Percentiles rank a stretch among this genome's conserved stretches.
These are phyloP conservation scores for Fraxinus albicans DNA, from an alignment of 305 asterid species.

Conservation along the genomic window DNA sequence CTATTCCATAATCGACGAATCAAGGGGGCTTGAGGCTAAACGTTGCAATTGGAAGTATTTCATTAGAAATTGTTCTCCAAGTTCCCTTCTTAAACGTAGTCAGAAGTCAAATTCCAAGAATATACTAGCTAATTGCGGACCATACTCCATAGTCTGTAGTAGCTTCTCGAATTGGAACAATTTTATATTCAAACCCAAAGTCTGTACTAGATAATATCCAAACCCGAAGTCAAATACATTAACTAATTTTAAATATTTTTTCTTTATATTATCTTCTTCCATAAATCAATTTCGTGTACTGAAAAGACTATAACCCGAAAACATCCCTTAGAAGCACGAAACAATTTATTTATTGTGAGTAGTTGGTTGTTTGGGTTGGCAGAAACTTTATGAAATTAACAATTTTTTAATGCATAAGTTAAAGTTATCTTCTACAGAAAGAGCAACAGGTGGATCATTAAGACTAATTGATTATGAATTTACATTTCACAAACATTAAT, in stretches of 20 bases:
- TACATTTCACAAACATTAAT: background rate
- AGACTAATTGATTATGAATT: background rate
- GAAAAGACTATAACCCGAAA: too few relatives aligned
- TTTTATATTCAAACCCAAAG: too few relatives aligned
- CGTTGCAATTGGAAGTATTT: slow-evolving; percentile 17
- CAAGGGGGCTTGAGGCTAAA: slow-evolving; percentile 12
- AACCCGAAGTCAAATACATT: background rate
- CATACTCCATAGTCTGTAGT: background rate
- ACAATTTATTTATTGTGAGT: background rate
- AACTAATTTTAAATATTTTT: too few relatives aligned
- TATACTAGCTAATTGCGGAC: background rate
- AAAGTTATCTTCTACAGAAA: background rate
- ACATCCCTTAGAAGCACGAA: background rate
- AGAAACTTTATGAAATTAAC: background rate
- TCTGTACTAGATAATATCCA: too few relatives aligned
- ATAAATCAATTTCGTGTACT: too few relatives aligned
- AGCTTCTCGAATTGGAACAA: background rate
- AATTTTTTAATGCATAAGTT: background rate
- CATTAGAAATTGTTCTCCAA: background rate
- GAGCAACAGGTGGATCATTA: background rate
- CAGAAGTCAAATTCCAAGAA: background rate
- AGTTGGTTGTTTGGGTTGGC: background rate
- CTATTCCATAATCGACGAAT: slow-evolving; percentile 10
- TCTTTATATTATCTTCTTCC: background rate
- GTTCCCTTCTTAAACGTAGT: slow-evolving; percentile 10